Evolutionary conservation across 345 rosid genomes (phyloP), one percentile per base, ranked within the genome.

Genomic region (Camelina hispida): DNA sequence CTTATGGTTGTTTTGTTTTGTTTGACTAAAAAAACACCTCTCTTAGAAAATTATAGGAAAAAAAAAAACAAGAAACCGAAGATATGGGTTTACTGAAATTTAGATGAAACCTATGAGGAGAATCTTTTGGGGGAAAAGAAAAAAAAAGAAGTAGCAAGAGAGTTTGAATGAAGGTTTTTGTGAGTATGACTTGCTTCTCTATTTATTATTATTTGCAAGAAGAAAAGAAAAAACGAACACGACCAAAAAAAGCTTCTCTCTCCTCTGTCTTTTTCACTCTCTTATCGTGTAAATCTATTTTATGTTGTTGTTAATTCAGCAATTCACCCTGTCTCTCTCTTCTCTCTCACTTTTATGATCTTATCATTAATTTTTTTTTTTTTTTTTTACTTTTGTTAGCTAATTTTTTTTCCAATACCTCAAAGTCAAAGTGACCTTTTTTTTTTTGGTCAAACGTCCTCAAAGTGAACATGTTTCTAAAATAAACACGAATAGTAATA

Each of bases 231-330:
- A 35, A 65, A 35, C 42, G 56, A 66, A 66, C 61, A 58, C 66
- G 54, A 50, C 73, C 68, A 75, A 66, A 66, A 66, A 59, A 68
- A 1, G 13, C 47, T 47, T 28, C 35, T 40, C 65, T 73, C 66
- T 65, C 77, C 9, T 46, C 0, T 23, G 60, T 46, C 20, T 11
- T 7, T 46, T 0, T 23, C 52, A 35, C 20, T 38, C 61, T 72
- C 61, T 72, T 55, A 42, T 63, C 70, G 56, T 25, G 9, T 3
- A 8, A 54, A 20, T 65, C 78, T 65, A 18, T 32, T 35, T 57
- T 30, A 42, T 22, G 56, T 4, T 14, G 14, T 38, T 9, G 13
- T 11, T 38, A 42, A 43, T 63, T 40, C 53, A 62, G 43, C 20
- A n/a, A 55, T 55, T 64, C 13, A 55, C 71, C 32, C 55, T 30